These are phyloP conservation scores for Pyrus hybrid DNA, from an alignment of 331 rosid species.

Conservation along the genomic window DNA sequence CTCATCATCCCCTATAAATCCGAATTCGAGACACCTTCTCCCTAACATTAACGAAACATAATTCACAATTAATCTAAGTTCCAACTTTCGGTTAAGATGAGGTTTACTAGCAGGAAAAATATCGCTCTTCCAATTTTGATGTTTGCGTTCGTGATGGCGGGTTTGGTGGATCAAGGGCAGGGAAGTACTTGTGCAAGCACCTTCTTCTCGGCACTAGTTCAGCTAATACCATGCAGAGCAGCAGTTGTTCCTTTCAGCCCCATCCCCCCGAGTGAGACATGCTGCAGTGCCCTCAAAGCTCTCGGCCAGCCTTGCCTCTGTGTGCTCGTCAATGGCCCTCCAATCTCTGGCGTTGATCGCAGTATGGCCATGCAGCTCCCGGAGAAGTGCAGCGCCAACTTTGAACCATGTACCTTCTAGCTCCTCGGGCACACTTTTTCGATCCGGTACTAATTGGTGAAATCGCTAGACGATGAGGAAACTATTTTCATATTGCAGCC, in stretches of 20 bases:
- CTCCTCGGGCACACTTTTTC: background rate
- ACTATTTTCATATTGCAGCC: no score
- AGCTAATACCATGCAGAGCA: constrained; percentile 79
- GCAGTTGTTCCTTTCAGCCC: constrained; percentile 73
- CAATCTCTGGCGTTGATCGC: constrained; percentile 74
- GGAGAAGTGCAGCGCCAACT: constrained; percentile 55
- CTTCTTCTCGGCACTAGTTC: constrained; percentile 66
- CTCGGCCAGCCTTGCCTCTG: constrained; percentile 90
- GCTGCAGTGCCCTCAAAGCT: constrained; percentile 64
- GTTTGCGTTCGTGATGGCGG: constrained; percentile 19
- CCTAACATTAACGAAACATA: background rate
- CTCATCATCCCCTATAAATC: constrained; percentile 11
- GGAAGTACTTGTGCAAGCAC: constrained; percentile 50
- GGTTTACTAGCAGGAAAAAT: constrained; percentile 7
- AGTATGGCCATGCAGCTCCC: constrained; percentile 75
- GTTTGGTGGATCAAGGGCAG: constrained; percentile 35
- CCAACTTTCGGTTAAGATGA: constrained; percentile 27
- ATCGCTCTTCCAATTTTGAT: constrained; percentile 19
- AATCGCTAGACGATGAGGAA: no score
- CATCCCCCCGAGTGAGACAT: constrained; percentile 50
- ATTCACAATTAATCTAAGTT: background rate
- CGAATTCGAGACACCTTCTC: background rate
- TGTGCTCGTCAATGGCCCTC: constrained; percentile 85
- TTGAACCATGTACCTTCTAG: constrained; percentile 52
- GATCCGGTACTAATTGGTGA: no score